Conservation (phyloP, 2,329 filamentous ascomycete species). For the Exserohilum turcica region DNA sequence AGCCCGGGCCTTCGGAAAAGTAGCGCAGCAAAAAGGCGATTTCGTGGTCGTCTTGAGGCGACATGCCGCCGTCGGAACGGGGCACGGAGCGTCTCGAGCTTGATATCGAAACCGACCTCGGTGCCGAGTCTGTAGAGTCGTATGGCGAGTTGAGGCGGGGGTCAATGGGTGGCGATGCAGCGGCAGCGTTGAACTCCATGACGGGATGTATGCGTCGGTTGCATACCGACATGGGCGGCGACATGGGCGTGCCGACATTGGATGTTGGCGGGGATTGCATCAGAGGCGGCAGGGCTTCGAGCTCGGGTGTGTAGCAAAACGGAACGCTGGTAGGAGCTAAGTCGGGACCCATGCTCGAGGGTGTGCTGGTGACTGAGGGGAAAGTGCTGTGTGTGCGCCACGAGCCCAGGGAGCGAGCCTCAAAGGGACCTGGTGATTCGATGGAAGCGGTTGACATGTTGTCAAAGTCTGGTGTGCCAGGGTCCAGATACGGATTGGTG, state of each 20-base stretch:
- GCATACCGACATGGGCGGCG: conserved; percentile 52
- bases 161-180: conserved; percentile 44
- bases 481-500: conserved; percentile 64
- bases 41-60: conserved; percentile 56
- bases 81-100: conserved; percentile 32
- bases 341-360: conserved; percentile 58
- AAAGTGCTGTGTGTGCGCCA: conserved; percentile 37
- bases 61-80: conserved; percentile 26
- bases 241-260: conserved; percentile 41
- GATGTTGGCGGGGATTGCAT: conserved; percentile 42
- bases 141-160: conserved; percentile 42
- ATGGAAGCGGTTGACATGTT: conserved; percentile 38
- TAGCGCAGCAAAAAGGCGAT: conserved; percentile 64
- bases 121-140: conserved; percentile 33
- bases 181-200: conserved; percentile 43
- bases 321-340: conserved; percentile 54
- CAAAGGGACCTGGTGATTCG: conserved; percentile 41
- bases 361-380: conserved; percentile 38
- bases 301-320: conserved; percentile 36
- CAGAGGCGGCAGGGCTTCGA: conserved; percentile 35
- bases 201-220: conserved; percentile 62
- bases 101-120: conserved; percentile 33
- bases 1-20: conserved; percentile 64
- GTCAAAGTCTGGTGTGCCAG: conserved; percentile 44
- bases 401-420: conserved; percentile 30